Evolutionary conservation across 495 filamentous ascomycete species (phyloP).

Genomic region (Aspergillus egyptiacus): DNA sequence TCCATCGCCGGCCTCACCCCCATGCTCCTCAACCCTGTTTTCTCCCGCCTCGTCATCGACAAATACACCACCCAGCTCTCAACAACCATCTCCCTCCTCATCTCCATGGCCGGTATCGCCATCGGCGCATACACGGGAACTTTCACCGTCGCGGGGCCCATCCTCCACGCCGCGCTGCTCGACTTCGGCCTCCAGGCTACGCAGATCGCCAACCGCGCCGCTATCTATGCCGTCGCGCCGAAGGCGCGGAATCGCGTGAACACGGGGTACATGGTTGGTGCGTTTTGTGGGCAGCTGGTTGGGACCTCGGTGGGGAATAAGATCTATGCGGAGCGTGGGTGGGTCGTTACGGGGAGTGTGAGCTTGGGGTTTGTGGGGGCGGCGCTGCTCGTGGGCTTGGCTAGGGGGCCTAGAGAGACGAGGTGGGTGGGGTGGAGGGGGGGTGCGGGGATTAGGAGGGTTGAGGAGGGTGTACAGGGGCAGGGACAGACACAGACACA

Average conservation of each 20-base stretch:
- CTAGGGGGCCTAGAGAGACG: slow-evolving; percentile 61
- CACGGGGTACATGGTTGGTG: slow-evolving; percentile 73
- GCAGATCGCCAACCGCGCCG: slow-evolving; percentile 67
- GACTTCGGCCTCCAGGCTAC: slow-evolving; percentile 71
- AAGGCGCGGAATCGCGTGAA: slow-evolving; percentile 72
- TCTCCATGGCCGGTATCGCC: slow-evolving; percentile 55
- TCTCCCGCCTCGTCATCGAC: slow-evolving; percentile 65
- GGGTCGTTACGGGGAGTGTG: slow-evolving; percentile 61
- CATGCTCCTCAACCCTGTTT: slow-evolving; percentile 61
- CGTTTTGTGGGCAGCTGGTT: slow-evolving; percentile 69
- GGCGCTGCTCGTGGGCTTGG: slow-evolving; percentile 51
- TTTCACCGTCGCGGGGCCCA: slow-evolving; percentile 63
- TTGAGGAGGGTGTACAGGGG: neutral
- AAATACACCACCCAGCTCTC: slow-evolving; percentile 59
- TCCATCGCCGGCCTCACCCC: slow-evolving; percentile 67
- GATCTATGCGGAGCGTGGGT: slow-evolving; percentile 63
- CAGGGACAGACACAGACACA: no score
- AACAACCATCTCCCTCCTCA: slow-evolving; percentile 54
- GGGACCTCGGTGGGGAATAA: slow-evolving; percentile 69
- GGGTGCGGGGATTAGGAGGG: slow-evolving; percentile 28
- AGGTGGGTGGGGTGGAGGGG: slow-evolving; percentile 74
- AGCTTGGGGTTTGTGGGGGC: slow-evolving; percentile 61
- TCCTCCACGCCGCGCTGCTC: slow-evolving; percentile 65
- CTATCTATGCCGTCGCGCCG: slow-evolving; percentile 67
- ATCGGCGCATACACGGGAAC: slow-evolving; percentile 65